These are phyloP conservation scores for Cylindrotheca fusiformis DNA, from an alignment of 108 stramenopile genomes.

Conservation along the genomic window DNA sequence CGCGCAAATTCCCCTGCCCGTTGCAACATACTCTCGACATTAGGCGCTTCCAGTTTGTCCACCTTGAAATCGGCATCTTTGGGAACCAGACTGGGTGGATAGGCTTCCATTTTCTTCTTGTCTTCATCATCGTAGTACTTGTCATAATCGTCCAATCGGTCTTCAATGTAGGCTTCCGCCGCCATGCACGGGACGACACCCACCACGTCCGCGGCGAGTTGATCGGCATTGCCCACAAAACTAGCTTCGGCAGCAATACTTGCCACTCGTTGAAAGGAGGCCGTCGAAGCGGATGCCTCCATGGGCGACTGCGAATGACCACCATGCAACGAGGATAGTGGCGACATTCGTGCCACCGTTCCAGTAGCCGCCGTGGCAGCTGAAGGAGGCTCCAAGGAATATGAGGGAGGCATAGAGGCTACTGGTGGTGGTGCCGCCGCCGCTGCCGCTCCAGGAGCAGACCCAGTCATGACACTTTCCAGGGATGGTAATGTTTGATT, in stretches of 20 bases:
- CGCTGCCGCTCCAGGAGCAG: too few relatives aligned
- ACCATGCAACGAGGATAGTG: background rate
- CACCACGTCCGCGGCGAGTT: constrained; percentile 5
- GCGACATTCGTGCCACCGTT: constrained; percentile 2
- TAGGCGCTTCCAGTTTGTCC: constrained; percentile 42
- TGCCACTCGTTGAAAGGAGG: constrained; percentile 11
- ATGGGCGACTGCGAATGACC: background rate
- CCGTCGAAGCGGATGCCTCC: background rate
- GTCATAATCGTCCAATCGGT: constrained; percentile 33
- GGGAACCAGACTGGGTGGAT: constrained; percentile 31
- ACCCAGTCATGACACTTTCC: too few relatives aligned
- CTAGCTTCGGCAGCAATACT: constrained; percentile 31
- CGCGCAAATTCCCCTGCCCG: constrained; percentile 28
- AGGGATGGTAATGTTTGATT: too few relatives aligned
- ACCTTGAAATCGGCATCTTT: constrained; percentile 49
- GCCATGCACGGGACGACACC: constrained; percentile 26
- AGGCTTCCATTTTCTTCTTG: constrained; percentile 22
- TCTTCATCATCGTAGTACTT: constrained; percentile 10
- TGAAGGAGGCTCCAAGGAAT: background rate
- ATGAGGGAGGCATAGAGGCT: background rate
- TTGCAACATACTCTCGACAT: constrained; percentile 30
- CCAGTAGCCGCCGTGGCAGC: constrained; percentile 2
- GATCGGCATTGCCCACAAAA: constrained; percentile 43
- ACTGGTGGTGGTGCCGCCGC: constrained; percentile 5
- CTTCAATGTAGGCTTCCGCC: constrained; percentile 42